Evolutionary conservation across 805 yeast species (phyloP), one percentile per base, ranked within the genome.

Genomic region (Ogataea pilisensis): DNA sequence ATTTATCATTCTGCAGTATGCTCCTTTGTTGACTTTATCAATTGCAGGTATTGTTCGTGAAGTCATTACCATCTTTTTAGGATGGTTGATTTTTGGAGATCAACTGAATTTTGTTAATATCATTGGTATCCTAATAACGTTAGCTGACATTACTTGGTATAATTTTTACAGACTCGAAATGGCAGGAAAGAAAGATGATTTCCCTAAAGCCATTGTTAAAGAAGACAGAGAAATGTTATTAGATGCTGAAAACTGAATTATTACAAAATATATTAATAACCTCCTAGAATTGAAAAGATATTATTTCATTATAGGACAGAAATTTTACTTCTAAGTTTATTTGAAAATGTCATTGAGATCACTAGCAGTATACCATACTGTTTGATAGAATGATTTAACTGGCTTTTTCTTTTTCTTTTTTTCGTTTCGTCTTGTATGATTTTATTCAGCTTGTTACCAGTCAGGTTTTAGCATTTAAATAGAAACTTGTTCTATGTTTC

Each of bases 41-140:
- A 77, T 90, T 30, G 93, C 91, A 0, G 97, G 97, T 6, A 84
- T 90, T n/a, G 82, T 88, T 55, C 89, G 91, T 58, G 97, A 90
- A 61, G 69, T 90, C 4, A 68, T 88, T 39, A 90, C 97, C 0
- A 86, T 90, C 29, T 48, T 72, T 31, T 70, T 81, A 3, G 67
- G 80, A 12, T 76, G 89, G 35, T 48, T 85, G 7, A 70, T 88
- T 5, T 84, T 87, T 58, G 81, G 84, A 28, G 97, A 90, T 58
- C 59, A 63, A 28, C 66, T 90, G 40, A 78, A 86, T 14, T 54
- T 70, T 17, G 61, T 84, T 45, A 90, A 89, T 61, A 65, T 76
- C 44, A 41, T 82, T 8, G 96, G 96, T 1, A 71, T 89, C 51
- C 39, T 72, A 1, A 63, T 88, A 9, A 85, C 96, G 0, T 64